A percentile compares a stretch with the other conserved stretches of the same genome.
Conservation (phyloP, 2,329 filamentous ascomycete species). For the Curvularia sp. region DNA sequence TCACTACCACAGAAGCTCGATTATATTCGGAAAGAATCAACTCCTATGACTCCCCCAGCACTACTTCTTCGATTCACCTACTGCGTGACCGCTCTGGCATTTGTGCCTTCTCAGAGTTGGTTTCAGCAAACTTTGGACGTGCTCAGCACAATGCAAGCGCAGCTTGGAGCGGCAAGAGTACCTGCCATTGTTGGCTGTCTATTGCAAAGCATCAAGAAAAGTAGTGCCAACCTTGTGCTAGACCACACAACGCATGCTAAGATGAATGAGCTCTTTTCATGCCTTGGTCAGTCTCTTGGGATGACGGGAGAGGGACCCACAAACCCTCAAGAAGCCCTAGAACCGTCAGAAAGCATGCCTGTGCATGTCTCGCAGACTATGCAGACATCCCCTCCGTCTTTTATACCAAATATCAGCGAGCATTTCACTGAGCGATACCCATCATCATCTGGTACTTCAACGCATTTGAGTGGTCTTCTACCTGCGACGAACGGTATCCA, state of each 20-base stretch:
- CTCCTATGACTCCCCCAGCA: conserved; percentile 36
- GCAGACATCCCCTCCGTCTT: conserved; percentile 22
- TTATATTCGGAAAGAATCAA: conserved; percentile 31
- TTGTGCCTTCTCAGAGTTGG: conserved; percentile 31
- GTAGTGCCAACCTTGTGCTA: conserved; percentile 13
- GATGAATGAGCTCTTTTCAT: conserved; percentile 21
- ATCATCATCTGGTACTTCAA: conserved; percentile 14
- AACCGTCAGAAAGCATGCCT: conserved; percentile 2
- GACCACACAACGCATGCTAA: conserved; percentile 23
- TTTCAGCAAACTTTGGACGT: conserved; percentile 29
- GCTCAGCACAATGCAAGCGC: conserved; percentile 28
- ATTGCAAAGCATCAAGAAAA: conserved; percentile 28
- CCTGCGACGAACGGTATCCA: conserved; percentile 29
- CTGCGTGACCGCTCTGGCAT: conserved; percentile 27
- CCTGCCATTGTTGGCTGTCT: conserved; percentile 36
- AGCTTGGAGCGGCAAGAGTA: conserved; percentile 33
- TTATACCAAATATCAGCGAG: conserved; percentile 12
- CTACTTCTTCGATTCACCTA: conserved; percentile 39
- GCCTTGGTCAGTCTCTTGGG: conserved; percentile 22
- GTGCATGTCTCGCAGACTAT: conserved; percentile 6
- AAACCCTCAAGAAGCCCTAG: conserved; percentile 3
- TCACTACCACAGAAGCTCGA: conserved; percentile 34
- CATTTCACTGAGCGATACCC: conserved; percentile 6
- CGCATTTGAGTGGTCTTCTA: conserved; percentile 30
- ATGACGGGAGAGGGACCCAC: neutral